phyloP scores from a whole-genome alignment of 495 filamentous ascomycete genomes.

The Choiromyces venosus region DNA sequence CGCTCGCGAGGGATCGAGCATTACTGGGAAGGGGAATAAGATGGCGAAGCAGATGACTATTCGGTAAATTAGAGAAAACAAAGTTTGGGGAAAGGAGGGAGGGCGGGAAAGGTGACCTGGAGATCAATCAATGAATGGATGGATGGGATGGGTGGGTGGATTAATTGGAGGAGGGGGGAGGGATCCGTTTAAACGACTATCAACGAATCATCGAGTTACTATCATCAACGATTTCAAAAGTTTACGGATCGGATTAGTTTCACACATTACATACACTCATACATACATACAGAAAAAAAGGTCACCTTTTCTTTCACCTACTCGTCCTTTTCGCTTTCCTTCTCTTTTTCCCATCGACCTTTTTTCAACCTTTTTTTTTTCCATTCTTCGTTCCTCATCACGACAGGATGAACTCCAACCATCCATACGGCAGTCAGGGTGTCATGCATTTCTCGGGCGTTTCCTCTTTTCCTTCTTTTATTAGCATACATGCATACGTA shows the following conservation, averaged over 20 bases:
- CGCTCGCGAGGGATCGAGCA: constrained; percentile 51
- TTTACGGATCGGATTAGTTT: constrained; percentile 3
- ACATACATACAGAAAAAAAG: background rate
- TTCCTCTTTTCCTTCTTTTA: background rate
- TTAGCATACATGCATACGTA: background rate
- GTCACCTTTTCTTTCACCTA: constrained; percentile 1
- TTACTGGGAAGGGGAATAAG: constrained; percentile 52
- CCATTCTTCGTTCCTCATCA: background rate
- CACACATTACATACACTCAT: background rate
- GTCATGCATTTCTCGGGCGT: background rate
- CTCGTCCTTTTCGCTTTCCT: constrained; percentile 8
- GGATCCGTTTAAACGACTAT: background rate
- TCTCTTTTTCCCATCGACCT: background rate
- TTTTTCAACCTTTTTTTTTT: background rate
- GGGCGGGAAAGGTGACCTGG: background rate
- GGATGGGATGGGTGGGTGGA: too few relatives aligned
- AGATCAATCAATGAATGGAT: background rate
- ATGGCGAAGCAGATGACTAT: constrained; percentile 97
- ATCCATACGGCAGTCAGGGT: too few relatives aligned
- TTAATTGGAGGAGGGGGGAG: background rate
- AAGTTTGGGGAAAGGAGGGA: background rate
- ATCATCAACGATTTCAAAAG: constrained; percentile 4
- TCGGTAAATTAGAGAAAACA: constrained; percentile 56
- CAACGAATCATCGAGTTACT: background rate
- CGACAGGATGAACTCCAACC: background rate